Conservation (phyloP, 345 rosid species). For the Eucalyptus marginata region DNA sequence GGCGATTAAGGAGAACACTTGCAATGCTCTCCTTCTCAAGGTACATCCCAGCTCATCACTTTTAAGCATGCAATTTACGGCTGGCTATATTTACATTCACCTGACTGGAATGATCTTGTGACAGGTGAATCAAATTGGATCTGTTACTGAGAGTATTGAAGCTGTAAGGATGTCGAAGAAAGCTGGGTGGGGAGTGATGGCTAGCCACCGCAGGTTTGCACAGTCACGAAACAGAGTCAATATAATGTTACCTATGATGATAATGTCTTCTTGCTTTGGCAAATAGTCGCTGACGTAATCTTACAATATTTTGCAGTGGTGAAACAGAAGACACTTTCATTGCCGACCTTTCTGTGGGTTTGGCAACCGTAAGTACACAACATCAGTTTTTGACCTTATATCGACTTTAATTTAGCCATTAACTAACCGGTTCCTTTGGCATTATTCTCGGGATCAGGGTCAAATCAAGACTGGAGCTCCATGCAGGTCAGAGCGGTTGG, state of each 20-base stretch:
- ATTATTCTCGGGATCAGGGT: constrained; percentile 31
- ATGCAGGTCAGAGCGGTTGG: constrained; percentile 96
- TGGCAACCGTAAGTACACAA: constrained; percentile 54
- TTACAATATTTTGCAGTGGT: constrained; percentile 36
- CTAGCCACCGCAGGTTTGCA: constrained; percentile 71
- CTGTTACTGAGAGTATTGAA: constrained; percentile 96
- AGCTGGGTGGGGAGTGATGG: constrained; percentile 99
- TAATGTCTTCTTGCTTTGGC: neutral
- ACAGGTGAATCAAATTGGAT: constrained; percentile 97
- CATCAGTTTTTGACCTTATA: too few species aligned
- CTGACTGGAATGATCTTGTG: neutral
- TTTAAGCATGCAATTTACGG: neutral
- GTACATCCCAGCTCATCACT: constrained; percentile 5
- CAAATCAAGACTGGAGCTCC: constrained; percentile 99
- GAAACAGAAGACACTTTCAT: constrained; percentile 98
- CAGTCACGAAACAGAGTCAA: neutral
- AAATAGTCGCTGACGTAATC: neutral
- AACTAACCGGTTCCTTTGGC: neutral
- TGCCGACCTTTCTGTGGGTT: constrained; percentile 87
- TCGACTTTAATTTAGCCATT: neutral
- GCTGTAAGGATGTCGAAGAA: constrained; percentile 96
- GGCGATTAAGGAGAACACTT: constrained; percentile 72
- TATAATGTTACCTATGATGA: neutral
- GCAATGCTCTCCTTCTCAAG: constrained; percentile 98
- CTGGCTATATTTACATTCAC: neutral